Conservation (phyloP, 768 basidiomycete genomes). For the Lactarius hatsudake region DNA sequence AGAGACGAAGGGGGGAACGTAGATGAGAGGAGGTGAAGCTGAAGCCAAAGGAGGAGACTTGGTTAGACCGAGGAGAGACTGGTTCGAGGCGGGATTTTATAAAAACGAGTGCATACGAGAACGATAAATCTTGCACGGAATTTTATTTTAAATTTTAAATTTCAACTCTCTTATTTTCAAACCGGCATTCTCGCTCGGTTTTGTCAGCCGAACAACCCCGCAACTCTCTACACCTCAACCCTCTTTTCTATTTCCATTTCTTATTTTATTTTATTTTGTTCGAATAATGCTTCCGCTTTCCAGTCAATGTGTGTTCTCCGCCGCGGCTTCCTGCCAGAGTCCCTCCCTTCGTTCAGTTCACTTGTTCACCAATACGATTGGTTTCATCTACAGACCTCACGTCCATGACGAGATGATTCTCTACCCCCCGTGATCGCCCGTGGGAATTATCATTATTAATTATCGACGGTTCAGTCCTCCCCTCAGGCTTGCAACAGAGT, state of each 20-base stretch:
- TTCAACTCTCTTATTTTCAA: not conserved
- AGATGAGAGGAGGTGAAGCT: not conserved
- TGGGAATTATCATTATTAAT: constrained; percentile 15
- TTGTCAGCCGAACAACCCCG: constrained; percentile 26
- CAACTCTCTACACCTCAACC: not conserved
- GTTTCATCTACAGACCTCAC: constrained; percentile 15
- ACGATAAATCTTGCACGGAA: not conserved
- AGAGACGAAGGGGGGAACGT: not conserved
- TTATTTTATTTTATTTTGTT: not conserved
- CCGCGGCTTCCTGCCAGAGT: constrained; percentile 15
- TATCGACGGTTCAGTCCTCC: not conserved
- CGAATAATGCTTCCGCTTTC: not conserved
- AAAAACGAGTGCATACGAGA: not conserved
- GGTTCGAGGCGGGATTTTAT: constrained; percentile 22
- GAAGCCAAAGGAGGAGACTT: constrained; percentile 8
- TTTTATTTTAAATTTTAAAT: constrained; percentile 10
- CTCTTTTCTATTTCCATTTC: not conserved
- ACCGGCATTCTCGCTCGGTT: constrained; percentile 27
- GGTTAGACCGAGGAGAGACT: constrained; percentile 4
- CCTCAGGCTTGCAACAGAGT: constrained; percentile 1
- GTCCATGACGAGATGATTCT: not conserved
- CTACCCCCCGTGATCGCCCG: not conserved
- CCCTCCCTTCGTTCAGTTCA: not conserved
- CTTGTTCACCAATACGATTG: constrained; percentile 2
- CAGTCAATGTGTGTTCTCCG: constrained; percentile 16